phyloP scores from a whole-genome alignment of 768 basidiomycete species.

The Saitozyma sp. region DNA sequence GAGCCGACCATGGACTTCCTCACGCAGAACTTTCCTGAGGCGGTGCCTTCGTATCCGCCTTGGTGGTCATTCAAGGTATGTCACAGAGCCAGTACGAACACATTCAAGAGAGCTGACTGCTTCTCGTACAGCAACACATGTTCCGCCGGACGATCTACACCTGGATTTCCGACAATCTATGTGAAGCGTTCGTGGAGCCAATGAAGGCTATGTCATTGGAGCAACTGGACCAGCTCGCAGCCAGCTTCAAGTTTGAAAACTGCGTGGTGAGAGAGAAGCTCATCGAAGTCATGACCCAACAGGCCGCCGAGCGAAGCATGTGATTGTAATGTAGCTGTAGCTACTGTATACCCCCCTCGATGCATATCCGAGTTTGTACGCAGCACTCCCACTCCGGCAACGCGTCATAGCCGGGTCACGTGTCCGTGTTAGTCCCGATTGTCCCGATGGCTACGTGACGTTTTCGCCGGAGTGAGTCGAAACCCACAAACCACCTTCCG shows the following conservation, averaged over 20 bases:
- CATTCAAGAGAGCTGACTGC: no score
- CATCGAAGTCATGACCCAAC: slow-evolving; percentile 34
- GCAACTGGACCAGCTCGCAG: no score
- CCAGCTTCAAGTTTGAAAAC: slow-evolving; percentile 4
- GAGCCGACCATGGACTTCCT: no score
- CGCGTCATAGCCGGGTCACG: no score
- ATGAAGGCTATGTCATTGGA: no score
- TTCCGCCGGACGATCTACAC: slow-evolving; percentile 5
- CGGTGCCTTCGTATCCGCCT: background rate
- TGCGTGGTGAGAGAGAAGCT: slow-evolving; percentile 2
- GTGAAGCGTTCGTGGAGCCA: no score
- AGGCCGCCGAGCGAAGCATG: no score
- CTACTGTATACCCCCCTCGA: background rate
- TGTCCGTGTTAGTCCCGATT: no score
- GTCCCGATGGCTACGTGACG: no score
- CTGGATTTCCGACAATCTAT: slow-evolving; percentile 1
- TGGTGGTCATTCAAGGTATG: background rate
- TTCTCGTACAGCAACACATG: background rate
- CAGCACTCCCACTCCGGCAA: background rate
- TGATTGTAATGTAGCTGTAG: background rate
- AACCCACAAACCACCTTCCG: no score
- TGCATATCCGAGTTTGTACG: background rate
- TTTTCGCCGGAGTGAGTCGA: no score
- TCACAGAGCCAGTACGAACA: no score
- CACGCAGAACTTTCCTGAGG: background rate